Percentiles rank a stretch among this genome's conserved stretches.
These are phyloP conservation scores for Lasiosphaeris hirsuta DNA, from an alignment of 495 filamentous ascomycete genomes.

Conservation along the genomic window DNA sequence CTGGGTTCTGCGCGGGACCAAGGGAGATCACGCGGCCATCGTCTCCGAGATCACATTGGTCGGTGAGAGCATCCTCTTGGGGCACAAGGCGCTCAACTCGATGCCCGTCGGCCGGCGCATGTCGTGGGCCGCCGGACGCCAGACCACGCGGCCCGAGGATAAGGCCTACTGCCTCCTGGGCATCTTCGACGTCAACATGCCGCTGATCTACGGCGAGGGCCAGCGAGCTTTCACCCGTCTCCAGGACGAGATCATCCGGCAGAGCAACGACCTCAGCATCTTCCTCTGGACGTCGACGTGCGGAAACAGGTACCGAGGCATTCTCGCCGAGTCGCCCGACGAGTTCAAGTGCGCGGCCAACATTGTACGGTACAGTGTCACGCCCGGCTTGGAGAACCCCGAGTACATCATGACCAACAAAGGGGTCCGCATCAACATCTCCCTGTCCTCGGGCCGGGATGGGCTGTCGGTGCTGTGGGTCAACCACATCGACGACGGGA, in stretches of 20 bases:
- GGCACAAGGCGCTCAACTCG: neutral
- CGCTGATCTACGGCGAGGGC: conserved; percentile 25
- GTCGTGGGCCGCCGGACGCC: conserved; percentile 17
- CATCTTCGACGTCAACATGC: conserved; percentile 25
- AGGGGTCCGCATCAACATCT: too few species aligned
- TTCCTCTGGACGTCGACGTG: conserved; percentile 21
- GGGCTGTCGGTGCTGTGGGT: too few species aligned
- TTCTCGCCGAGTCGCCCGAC: neutral
- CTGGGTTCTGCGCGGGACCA: neutral
- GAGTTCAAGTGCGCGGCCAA: too few species aligned
- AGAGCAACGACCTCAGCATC: conserved; percentile 26
- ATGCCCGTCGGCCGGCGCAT: conserved; percentile 9
- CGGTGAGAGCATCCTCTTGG: neutral
- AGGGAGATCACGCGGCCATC: neutral
- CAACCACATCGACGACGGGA: too few species aligned
- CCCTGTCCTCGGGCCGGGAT: too few species aligned
- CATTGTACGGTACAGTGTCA: too few species aligned
- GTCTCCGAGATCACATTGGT: neutral
- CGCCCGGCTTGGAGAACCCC: too few species aligned
- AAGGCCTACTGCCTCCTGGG: conserved; percentile 20
- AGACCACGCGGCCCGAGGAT: conserved; percentile 16
- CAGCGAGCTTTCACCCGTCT: conserved; percentile 18
- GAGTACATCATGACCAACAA: too few species aligned
- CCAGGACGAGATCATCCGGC: conserved; percentile 25
- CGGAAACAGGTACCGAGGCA: neutral